Percentiles rank a stretch among this genome's conserved stretches.
phyloP scores from a whole-genome alignment of 441 rosid species.

The Aleurites moluccanus region DNA sequence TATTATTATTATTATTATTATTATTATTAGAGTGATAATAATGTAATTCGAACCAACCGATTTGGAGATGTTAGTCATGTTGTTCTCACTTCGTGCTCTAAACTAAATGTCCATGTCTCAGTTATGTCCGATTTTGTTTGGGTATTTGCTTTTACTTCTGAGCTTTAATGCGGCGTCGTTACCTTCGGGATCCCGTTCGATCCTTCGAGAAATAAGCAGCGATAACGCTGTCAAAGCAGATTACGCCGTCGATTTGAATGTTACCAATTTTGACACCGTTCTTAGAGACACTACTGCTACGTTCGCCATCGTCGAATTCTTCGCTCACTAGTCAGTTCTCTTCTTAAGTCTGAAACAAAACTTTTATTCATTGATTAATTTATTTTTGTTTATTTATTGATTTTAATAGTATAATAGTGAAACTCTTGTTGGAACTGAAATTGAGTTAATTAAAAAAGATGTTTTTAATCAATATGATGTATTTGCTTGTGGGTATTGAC shows the following conservation, averaged over 20 bases:
- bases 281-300: slow-evolving; percentile 67
- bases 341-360: no score
- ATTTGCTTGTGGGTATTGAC: background rate
- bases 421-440: no score
- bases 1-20: no score
- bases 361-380: background rate
- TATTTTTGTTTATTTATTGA: background rate
- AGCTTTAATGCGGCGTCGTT: slow-evolving; percentile 37
- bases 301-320: slow-evolving; percentile 82
- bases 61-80: no score
- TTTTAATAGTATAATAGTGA: background rate
- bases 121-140: slow-evolving; percentile 31
- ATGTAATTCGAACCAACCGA: no score
- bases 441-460: no score
- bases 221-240: slow-evolving; percentile 32
- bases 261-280: slow-evolving; percentile 60
- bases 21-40: no score
- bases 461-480: no score
- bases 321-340: slow-evolving; percentile 77
- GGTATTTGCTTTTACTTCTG: slow-evolving; percentile 11
- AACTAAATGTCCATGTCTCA: slow-evolving; percentile 40
- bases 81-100: background rate
- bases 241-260: slow-evolving; percentile 67
- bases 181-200: slow-evolving; percentile 57
- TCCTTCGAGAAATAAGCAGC: slow-evolving; percentile 41